Evolutionary conservation across 345 rosid genomes (phyloP).

Genomic region (Camelina sativa): DNA sequence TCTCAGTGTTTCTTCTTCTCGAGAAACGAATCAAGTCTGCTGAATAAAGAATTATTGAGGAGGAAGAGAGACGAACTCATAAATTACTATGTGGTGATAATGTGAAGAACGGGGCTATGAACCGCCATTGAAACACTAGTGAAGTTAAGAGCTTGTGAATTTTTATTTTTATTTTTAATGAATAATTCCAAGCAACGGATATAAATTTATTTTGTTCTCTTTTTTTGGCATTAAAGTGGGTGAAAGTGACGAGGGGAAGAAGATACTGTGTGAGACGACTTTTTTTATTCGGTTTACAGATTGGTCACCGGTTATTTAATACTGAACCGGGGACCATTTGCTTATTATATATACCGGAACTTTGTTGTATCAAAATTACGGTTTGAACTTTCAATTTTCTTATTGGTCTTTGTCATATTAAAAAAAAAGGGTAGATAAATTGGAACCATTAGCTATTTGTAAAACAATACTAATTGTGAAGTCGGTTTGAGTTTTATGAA

Average conservation of each 20-base stretch:
- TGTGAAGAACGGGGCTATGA: constrained; percentile 15
- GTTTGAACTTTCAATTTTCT: neutral
- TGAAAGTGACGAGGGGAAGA: constrained; percentile 34
- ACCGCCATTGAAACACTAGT: constrained; percentile 35
- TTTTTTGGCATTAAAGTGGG: constrained; percentile 30
- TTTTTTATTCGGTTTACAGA: constrained; percentile 35
- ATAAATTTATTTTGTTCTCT: constrained; percentile 19
- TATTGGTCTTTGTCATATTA: neutral
- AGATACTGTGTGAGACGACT: constrained; percentile 18
- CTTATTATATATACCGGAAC: neutral
- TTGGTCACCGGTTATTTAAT: constrained; percentile 30
- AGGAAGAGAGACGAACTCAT: constrained; percentile 10
- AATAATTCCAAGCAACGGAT: constrained; percentile 41
- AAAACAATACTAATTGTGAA: neutral
- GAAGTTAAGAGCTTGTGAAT: constrained; percentile 26
- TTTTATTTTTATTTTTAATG: neutral
- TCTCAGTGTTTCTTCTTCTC: constrained; percentile 16
- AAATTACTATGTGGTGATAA: constrained; percentile 18
- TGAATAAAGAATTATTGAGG: too few relatives aligned
- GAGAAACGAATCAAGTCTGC: constrained; percentile 19
- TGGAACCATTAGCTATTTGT: neutral
- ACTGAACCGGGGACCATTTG: constrained; percentile 42
- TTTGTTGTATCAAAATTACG: too few relatives aligned
- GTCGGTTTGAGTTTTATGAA: constrained; percentile 24
- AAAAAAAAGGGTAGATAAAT: neutral